Evolutionary conservation across 2,329 filamentous ascomycete genomes (phyloP), one percentile per base, ranked within the genome.

Genomic region (Trichoderma sp.): DNA sequence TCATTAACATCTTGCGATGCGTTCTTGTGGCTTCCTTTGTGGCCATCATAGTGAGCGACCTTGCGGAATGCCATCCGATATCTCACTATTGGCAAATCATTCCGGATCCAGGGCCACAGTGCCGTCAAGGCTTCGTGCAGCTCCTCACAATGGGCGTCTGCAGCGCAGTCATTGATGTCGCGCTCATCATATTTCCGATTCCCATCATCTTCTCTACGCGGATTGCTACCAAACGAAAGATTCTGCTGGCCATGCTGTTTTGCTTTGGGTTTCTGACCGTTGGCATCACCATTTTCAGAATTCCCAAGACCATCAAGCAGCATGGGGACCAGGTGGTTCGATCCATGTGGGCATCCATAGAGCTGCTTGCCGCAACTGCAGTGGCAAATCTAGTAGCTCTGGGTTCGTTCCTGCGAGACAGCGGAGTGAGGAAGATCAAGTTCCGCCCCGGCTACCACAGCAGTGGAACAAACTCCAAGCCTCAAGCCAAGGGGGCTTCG

Each of bases 311-410:
- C 8, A 63, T 63, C 46, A 37, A 63, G 4, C 46, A 63, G 32
- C 59, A 63, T 34, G 59, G 59, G 10, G 46, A 63, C 46, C 59
- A 63, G n/a, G 26, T 63, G 16, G 46, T 63, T 10, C 21, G 59
- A 39, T 63, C 59, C 14, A 63, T 63, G 59, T 63, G 59, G 59
- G 59, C 59, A 54, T 63, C 59, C 46, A 37, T 63, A n/a, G 59
- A 63, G 1, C 24, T 63, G 46, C 59, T 63, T 37, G 59, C 59
- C 11, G 59, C 59, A 63, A 63, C 59, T 28, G 46, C 59, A 54
- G 59, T 63, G 18, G 59, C 59, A 34, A 63, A 63, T 39, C 13
- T 63, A 32, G 59, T 63, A 37, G 59, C 59, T 54, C 16, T 63
- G 21, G 59, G 59, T 4, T 63, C 59, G n/a, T 63, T 63, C 5